These are phyloP conservation scores for Rosa multiflora DNA, from an alignment of 306 rosid genomes.

Conservation along the genomic window DNA sequence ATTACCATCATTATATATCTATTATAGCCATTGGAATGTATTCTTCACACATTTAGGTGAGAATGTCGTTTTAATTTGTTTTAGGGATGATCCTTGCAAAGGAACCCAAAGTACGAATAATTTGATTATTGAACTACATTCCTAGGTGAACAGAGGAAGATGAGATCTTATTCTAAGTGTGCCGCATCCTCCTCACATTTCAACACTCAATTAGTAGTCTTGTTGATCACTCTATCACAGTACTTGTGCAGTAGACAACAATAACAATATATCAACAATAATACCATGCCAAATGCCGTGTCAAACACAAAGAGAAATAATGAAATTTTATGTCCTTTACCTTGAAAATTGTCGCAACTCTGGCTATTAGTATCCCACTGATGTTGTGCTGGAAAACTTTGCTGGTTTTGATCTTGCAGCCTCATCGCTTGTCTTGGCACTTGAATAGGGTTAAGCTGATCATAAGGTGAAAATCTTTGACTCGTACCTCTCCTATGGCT, in stretches of 20 bases:
- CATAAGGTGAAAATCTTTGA: slow-evolving; percentile 9
- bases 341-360: neutral
- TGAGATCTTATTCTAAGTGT: too few relatives aligned
- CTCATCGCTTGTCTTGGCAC: slow-evolving; percentile 4
- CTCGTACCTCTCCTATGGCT: neutral
- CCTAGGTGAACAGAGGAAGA: too few relatives aligned
- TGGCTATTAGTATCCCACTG: neutral
- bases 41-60: neutral
- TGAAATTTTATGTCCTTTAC: neutral
- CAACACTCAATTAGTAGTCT: neutral
- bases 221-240: neutral
- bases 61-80: neutral
- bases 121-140: too few relatives aligned
- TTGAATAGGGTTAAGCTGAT: neutral
- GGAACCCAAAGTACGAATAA: too few relatives aligned
- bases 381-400: neutral
- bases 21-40: neutral
- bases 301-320: neutral
- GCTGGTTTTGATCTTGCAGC: slow-evolving; percentile 9
- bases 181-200: neutral
- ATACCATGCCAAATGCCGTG: neutral
- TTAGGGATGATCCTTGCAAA: too few relatives aligned
- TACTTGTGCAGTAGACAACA: neutral
- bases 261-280: neutral
- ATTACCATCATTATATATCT: neutral